Evolutionary conservation across 2,329 filamentous ascomycete species (phyloP).

Genomic region (Trichoderma hamatum): DNA sequence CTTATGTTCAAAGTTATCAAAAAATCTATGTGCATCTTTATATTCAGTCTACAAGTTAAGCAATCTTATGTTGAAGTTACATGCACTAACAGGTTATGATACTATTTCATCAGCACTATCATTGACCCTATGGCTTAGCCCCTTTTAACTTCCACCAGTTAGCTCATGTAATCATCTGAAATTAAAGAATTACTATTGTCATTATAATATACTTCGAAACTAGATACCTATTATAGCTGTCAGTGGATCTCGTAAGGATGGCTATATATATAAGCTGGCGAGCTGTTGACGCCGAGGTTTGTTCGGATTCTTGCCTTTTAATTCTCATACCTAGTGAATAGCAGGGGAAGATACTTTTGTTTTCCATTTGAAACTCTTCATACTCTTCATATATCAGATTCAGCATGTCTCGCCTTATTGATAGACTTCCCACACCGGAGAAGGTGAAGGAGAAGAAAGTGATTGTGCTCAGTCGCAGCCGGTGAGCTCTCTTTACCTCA

Average conservation of each 20-base stretch:
- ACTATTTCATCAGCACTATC: background rate
- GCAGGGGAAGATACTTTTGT: background rate
- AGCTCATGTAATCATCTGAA: background rate
- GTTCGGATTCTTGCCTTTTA: background rate
- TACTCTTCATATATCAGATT: no score
- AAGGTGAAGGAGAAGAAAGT: slow-evolving; percentile 40
- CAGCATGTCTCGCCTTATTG: slow-evolving; percentile 42
- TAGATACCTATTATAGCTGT: background rate
- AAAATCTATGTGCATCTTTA: background rate
- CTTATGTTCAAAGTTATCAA: background rate
- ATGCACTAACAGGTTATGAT: background rate
- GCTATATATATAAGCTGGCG: background rate
- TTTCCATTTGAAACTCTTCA: background rate
- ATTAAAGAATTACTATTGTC: background rate
- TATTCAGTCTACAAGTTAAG: no score
- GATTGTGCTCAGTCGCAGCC: slow-evolving; percentile 44
- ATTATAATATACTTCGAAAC: background rate
- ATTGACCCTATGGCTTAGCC: background rate
- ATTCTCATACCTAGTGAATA: background rate
- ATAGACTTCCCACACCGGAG: slow-evolving; percentile 38
- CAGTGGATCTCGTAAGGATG: background rate
- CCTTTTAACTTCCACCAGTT: background rate
- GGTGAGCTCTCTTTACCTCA: slow-evolving; percentile 33
- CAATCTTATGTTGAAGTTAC: background rate
- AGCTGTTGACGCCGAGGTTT: background rate